Evolutionary conservation across 2,329 filamentous ascomycete genomes (phyloP), one percentile per base, ranked within the genome.

Genomic region (Tolypocladium inflatum): DNA sequence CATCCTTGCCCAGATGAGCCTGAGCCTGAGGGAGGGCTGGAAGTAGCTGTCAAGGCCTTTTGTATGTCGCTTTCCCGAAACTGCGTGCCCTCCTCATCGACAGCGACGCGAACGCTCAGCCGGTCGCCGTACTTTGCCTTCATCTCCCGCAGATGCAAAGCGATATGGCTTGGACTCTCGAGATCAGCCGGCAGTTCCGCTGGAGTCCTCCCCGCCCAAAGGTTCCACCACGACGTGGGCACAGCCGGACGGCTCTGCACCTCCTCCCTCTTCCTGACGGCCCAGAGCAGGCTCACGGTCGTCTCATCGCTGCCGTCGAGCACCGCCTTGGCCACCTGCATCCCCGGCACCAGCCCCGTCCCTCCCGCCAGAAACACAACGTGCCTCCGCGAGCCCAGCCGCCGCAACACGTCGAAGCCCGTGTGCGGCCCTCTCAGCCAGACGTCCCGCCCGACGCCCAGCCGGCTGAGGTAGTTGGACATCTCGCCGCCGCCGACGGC

Each of bases 331-430:
- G 86, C 89, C 45, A 88, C 83, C 73, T 97, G 93, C 71, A 97
- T 74, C 9, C 92, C 94, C 0, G 93, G 90, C 19, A 91, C 91
- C 65, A 99, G 89, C 1, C 94, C 93, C 0, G 94, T 99, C 0
- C 94, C 94, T 2, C 92, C 94, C 1, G 92, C 94, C 26, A 97
- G 76, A 67, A 97, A 96, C 2, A 97, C 77, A 3, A 97, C 78
- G n/a, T 66, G 66, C 26, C 63, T 63, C 42, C 62, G 57, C 2
- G 58, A 56, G 17, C 71, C 72, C 2, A 75, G 64, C 13, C 73
- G 63, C 8, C 63, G 55, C 6, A 64, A 56, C 13, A 83, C 66
- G 65, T 80, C 70, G 61, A 87, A 90, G 53, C 93, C 90, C 1
- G 83, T 71, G 64, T 88, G 84, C 3, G 93, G 91, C 0, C 94